phyloP scores from a whole-genome alignment of 352 stramenopile genomes.

The Phytopythium boreale region DNA sequence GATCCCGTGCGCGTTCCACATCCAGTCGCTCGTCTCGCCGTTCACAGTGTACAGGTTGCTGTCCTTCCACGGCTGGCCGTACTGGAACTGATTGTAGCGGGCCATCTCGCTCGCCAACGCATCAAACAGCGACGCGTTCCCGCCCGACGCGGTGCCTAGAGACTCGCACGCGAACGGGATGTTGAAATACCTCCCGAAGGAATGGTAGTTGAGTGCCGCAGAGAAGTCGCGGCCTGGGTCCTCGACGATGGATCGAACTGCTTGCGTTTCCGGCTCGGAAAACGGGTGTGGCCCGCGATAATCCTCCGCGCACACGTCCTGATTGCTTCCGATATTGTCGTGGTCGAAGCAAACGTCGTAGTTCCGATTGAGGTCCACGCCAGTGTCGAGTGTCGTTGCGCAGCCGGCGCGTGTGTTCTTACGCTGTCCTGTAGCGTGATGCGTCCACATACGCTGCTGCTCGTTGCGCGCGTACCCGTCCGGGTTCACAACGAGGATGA shows the following conservation, averaged over 20 bases:
- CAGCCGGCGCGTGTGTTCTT: conserved; percentile 63
- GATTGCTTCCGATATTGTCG: conserved; percentile 64
- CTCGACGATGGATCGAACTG: conserved; percentile 68
- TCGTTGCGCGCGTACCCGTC: conserved; percentile 83
- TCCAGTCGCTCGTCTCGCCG: conserved; percentile 86
- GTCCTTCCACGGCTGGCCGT: conserved; percentile 79
- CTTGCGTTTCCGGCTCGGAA: conserved; percentile 78
- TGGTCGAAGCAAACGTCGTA: conserved; percentile 77
- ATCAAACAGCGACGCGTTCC: conserved; percentile 41
- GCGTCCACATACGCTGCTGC: conserved; percentile 49
- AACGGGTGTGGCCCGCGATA: conserved; percentile 66
- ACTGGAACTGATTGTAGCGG: conserved; percentile 67
- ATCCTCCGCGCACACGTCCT: conserved; percentile 65
- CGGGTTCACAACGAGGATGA: conserved; percentile 79
- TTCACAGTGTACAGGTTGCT: conserved; percentile 87
- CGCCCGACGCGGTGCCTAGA: conserved; percentile 34
- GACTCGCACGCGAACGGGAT: conserved; percentile 78
- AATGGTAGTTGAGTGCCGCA: conserved; percentile 81
- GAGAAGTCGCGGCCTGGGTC: conserved; percentile 42
- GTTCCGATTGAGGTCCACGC: conserved; percentile 84
- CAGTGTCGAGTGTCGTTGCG: conserved; percentile 30
- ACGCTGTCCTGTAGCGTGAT: conserved; percentile 45
- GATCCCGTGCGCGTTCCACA: conserved; percentile 77
- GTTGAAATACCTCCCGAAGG: conserved; percentile 83
- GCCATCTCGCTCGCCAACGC: conserved; percentile 67